phyloP scores from a whole-genome alignment of 345 rosid species.

The Zanthoxylum bungeanum region DNA sequence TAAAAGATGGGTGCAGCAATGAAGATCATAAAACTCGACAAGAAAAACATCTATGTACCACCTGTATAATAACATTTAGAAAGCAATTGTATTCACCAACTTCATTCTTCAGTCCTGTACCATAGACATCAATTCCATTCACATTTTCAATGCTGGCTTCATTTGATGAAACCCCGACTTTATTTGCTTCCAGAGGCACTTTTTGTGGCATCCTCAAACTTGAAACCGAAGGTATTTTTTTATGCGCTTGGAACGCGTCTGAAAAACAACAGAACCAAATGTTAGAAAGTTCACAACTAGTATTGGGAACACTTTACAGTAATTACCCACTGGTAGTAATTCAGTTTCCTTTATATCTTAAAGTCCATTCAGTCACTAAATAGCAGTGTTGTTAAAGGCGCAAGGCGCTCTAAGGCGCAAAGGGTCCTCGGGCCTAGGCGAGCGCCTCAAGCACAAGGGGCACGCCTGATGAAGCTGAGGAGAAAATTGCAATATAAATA shows the following conservation, averaged over 20 bases:
- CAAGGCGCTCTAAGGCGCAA: too few species aligned
- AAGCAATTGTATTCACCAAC: slow-evolving; percentile 98
- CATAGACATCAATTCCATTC: slow-evolving; percentile 45
- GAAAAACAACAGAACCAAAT: slow-evolving; percentile 26
- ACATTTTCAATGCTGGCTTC: slow-evolving; percentile 28
- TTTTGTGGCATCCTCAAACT: slow-evolving; percentile 28
- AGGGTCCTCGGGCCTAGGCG: too few species aligned
- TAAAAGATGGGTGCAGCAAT: not conserved
- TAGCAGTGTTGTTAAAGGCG: too few species aligned
- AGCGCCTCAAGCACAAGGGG: too few species aligned
- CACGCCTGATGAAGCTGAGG: too few species aligned
- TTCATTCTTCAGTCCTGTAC: slow-evolving; percentile 90
- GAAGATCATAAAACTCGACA: not conserved
- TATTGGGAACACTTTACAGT: not conserved
- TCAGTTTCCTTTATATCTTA: not conserved
- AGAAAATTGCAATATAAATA: too few species aligned
- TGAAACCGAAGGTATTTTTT: slow-evolving; percentile 35
- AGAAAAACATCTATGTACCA: slow-evolving; percentile 13
- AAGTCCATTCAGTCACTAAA: not conserved
- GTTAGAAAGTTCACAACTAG: slow-evolving; percentile 7
- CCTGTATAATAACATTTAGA: slow-evolving; percentile 98
- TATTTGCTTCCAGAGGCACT: slow-evolving; percentile 29
- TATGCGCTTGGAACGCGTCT: slow-evolving; percentile 67
- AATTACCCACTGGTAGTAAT: not conserved
- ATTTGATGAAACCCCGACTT: slow-evolving; percentile 28